Evolutionary conservation across 495 filamentous ascomycete genomes (phyloP).

Genomic region (Alectoria sarmentosa): DNA sequence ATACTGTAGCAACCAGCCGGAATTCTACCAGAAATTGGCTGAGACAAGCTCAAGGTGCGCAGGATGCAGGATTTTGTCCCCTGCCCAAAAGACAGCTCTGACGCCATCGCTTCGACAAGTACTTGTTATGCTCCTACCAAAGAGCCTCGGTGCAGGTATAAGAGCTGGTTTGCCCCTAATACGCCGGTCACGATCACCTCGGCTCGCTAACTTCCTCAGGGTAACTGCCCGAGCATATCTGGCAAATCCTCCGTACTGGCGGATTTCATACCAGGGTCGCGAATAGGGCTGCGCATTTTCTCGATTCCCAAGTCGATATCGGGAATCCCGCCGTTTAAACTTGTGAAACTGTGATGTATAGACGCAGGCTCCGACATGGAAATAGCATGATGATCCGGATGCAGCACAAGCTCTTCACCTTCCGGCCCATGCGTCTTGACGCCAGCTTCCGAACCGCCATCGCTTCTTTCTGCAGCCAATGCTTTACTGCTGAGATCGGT

Average conservation of each 20-base stretch:
- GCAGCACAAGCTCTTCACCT: slow-evolving; percentile 28
- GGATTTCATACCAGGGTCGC: not conserved
- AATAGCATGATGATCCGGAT: slow-evolving; percentile 3
- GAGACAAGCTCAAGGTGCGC: not conserved
- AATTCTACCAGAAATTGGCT: not conserved
- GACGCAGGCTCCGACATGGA: not conserved
- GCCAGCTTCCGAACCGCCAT: slow-evolving; percentile 27
- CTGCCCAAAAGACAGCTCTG: not conserved
- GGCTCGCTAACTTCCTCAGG: not conserved
- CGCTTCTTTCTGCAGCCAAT: slow-evolving; percentile 31
- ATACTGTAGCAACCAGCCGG: not conserved
- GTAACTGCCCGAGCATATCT: not conserved
- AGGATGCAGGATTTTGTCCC: not conserved
- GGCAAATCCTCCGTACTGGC: not conserved
- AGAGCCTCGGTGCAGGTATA: not conserved
- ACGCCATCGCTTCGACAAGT: not conserved
- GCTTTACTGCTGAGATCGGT: slow-evolving; percentile 41
- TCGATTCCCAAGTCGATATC: slow-evolving; percentile 11
- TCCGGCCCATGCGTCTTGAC: slow-evolving; percentile 30
- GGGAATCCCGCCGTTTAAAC: not conserved
- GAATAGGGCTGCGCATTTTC: slow-evolving; percentile 9
- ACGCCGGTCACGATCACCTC: not conserved
- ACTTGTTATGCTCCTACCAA: not conserved
- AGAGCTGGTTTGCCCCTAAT: not conserved
- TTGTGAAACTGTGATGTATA: not conserved